A percentile compares a stretch with the other conserved stretches of the same genome.
Evolutionary conservation across 331 rosid species (phyloP).

Genomic region (Quercus tomentella): DNA sequence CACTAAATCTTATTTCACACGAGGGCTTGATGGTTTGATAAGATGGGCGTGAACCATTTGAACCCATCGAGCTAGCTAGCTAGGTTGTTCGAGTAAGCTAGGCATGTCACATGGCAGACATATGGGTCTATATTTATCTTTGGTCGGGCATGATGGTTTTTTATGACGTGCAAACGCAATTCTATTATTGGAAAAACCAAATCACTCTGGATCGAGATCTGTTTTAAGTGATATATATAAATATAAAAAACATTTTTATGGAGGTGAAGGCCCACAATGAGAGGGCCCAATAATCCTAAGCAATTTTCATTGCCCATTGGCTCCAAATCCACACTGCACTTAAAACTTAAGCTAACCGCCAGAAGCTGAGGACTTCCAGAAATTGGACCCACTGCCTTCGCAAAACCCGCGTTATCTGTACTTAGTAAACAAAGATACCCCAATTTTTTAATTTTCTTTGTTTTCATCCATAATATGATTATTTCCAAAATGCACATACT

Average conservation of each 20-base stretch:
- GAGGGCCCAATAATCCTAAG: not conserved
- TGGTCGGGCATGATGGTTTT: not conserved
- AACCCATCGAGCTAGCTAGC: not conserved
- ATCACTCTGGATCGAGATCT: too few species aligned
- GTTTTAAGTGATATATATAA: too few species aligned
- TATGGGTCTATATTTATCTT: not conserved
- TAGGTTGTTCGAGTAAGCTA: not conserved
- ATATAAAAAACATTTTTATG: not conserved
- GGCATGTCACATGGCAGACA: slow-evolving; percentile 3
- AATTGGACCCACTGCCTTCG: not conserved
- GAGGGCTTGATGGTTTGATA: not conserved
- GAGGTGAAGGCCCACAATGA: not conserved
- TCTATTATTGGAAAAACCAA: not conserved
- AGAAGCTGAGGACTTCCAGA: too few species aligned
- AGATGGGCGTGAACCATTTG: not conserved
- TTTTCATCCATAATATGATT: not conserved
- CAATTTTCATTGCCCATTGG: not conserved
- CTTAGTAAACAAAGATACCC: not conserved
- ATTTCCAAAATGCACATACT: not conserved
- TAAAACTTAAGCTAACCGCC: not conserved
- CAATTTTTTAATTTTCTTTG: not conserved
- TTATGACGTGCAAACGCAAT: not conserved
- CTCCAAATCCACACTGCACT: not conserved
- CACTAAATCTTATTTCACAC: slow-evolving; percentile 8
- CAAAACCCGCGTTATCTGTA: not conserved